phyloP scores from a whole-genome alignment of 805 yeast species.

The Starmerella vitae region DNA sequence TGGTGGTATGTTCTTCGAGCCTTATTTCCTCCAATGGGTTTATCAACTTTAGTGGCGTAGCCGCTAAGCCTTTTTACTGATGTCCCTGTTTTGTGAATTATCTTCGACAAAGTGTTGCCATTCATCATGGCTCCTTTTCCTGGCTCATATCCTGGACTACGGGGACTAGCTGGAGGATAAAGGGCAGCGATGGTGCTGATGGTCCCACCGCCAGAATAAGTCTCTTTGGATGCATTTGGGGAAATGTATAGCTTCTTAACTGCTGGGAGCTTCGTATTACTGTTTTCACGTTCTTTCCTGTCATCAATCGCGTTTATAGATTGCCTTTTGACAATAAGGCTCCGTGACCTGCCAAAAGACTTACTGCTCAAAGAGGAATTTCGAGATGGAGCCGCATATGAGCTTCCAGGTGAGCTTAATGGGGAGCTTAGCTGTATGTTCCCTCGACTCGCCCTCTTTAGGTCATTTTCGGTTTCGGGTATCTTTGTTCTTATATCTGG shows the following conservation, averaged over 20 bases:
- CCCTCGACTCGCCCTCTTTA: no score
- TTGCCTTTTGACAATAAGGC: neutral
- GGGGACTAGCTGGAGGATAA: constrained; percentile 9
- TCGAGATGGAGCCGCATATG: neutral
- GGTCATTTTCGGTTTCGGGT: no score
- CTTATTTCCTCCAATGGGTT: no score
- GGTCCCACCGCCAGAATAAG: no score
- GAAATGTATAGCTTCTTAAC: no score
- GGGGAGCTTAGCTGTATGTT: neutral
- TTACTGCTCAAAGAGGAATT: neutral
- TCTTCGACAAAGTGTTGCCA: neutral
- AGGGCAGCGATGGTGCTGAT: constrained; percentile 9
- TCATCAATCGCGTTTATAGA: neutral
- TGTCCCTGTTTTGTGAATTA: neutral
- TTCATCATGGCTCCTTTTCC: neutral
- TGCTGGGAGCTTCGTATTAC: neutral
- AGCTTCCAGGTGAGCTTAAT: neutral
- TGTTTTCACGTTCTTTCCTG: neutral
- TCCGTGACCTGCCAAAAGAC: neutral
- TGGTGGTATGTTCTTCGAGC: no score
- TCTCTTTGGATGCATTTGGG: no score
- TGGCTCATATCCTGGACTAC: constrained; percentile 14
- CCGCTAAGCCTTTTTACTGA: neutral
- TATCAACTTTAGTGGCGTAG: no score
- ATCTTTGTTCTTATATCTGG: no score